phyloP scores from a whole-genome alignment of 352 stramenopile species.

The Globisporangium nagaii region DNA sequence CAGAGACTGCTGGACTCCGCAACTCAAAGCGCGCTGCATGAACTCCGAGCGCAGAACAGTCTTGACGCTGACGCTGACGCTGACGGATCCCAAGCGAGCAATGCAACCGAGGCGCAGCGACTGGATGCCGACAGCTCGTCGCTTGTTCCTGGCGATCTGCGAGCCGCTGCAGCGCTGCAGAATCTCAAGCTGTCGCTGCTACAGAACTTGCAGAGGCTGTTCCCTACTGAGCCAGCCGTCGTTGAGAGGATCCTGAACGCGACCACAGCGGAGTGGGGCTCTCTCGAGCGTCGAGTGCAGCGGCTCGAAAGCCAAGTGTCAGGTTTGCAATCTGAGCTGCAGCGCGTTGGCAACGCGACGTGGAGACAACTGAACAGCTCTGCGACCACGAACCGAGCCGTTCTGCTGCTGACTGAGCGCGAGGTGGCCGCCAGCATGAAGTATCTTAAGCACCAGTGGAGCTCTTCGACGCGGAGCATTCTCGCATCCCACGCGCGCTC shows the following conservation, averaged over 20 bases:
- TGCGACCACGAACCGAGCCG: neutral
- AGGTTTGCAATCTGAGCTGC: neutral
- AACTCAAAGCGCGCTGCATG: neutral
- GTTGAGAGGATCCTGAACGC: conserved; percentile 5
- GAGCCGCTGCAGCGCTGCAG: neutral
- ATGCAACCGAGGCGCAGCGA: neutral
- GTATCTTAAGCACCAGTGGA: neutral
- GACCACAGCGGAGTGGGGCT: neutral
- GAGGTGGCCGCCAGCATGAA: neutral
- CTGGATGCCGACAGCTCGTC: neutral
- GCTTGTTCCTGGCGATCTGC: neutral
- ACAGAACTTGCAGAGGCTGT: neutral
- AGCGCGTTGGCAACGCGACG: neutral
- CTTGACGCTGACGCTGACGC: neutral
- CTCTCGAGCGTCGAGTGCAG: neutral
- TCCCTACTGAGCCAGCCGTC: neutral
- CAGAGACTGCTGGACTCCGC: neutral
- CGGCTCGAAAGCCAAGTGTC: neutral
- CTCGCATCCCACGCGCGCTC: neutral
- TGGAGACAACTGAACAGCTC: neutral
- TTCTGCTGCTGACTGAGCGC: neutral
- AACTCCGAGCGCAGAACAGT: neutral
- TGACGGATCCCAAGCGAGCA: neutral
- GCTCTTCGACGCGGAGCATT: neutral
- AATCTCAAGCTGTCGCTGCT: neutral